Percentiles rank a stretch among this genome's conserved stretches.
Conservation (phyloP, 1,284 basidiomycete species). For the Tylopilus sp. region DNA sequence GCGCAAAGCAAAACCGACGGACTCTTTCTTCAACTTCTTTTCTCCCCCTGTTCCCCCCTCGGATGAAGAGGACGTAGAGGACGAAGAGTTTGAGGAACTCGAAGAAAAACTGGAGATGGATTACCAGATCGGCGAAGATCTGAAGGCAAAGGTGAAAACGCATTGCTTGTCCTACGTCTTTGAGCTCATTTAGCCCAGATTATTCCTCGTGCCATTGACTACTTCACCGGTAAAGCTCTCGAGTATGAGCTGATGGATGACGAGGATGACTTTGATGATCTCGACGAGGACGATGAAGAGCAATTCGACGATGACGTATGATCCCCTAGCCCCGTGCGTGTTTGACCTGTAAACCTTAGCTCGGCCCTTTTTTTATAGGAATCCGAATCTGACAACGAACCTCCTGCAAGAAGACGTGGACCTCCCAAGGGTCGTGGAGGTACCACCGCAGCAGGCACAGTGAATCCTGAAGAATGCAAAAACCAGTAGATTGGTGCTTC, state of each 20-base stretch:
- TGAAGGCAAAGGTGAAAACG: slow-evolving; percentile 83
- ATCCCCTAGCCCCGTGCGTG: slow-evolving; percentile 21
- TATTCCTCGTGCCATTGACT: slow-evolving; percentile 92
- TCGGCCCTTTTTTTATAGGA: slow-evolving; percentile 20
- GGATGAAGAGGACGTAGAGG: slow-evolving; percentile 73
- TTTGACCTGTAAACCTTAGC: slow-evolving; percentile 23
- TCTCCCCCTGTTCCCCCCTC: slow-evolving; percentile 75
- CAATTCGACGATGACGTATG: slow-evolving; percentile 53
- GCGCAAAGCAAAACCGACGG: slow-evolving; percentile 81
- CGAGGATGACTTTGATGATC: slow-evolving; percentile 62
- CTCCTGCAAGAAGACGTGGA: slow-evolving; percentile 52
- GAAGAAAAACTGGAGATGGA: slow-evolving; percentile 94
- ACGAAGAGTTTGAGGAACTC: slow-evolving; percentile 85
- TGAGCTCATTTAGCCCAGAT: slow-evolving; percentile 48
- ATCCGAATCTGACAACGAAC: slow-evolving; percentile 56
- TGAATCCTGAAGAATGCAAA: slow-evolving; percentile 82
- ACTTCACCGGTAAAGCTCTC: slow-evolving; percentile 95
- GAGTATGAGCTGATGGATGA: slow-evolving; percentile 81
- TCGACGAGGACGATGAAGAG: slow-evolving; percentile 61
- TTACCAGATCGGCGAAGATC: slow-evolving; percentile 97
- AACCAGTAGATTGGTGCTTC: slow-evolving; percentile 56
- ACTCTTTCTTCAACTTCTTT: slow-evolving; percentile 99
- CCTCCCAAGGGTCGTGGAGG: slow-evolving; percentile 54
- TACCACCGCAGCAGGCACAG: slow-evolving; percentile 35
- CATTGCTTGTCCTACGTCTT: neutral